Evolutionary conservation across 108 stramenopile species (phyloP), one percentile per base, ranked within the genome.

Genomic region (Cyclotella kingstonii): DNA sequence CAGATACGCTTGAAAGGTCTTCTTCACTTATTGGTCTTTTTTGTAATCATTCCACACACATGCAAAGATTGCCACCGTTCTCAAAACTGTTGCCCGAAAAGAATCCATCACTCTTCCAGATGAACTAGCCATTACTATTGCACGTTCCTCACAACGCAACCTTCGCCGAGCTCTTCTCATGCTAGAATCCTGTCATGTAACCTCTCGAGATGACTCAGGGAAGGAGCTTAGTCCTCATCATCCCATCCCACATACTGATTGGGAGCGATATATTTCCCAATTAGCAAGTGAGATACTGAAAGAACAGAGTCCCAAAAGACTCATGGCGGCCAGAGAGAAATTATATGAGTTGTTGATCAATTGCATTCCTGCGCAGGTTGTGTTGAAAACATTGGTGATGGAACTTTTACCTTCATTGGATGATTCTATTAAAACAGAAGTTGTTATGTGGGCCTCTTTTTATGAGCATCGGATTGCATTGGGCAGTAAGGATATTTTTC

Each of bases 401-500:
- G 96, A 97, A 52, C 80, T 99, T 14, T 25, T 97, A 23, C 72
- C 68, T 34, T 84, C 79, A 35, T 62, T 97, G 30, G 97, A 97
- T 68, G 95, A 94, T 60, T 42, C 43, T 7, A 77, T 98, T 28
- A 97, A 97, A 73, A 74, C 73, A 25, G 84, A 97, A 54, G 91
- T 98, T 9, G 58, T 93, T 19, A 71, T 81, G 47, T 97, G 95
- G 91, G 98, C 97, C 1, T 94, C 97, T 7, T 96, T 95, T 70
- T 98, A 98, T 74, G 97, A 97, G 72, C 95, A 95, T 65, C 87
- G 96, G 11, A 69, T 99, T 50, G 75, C 80, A 17, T 63, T 74
- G 78, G 97, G 98, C 30, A 81, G 83, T 71, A 99, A 99, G 79
- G 97, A 99, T 46, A 96, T 99, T 27, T 95, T 97, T 77, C 98